Conservation (phyloP, 2,329 filamentous ascomycete species). For the Macrophomina tecta region DNA sequence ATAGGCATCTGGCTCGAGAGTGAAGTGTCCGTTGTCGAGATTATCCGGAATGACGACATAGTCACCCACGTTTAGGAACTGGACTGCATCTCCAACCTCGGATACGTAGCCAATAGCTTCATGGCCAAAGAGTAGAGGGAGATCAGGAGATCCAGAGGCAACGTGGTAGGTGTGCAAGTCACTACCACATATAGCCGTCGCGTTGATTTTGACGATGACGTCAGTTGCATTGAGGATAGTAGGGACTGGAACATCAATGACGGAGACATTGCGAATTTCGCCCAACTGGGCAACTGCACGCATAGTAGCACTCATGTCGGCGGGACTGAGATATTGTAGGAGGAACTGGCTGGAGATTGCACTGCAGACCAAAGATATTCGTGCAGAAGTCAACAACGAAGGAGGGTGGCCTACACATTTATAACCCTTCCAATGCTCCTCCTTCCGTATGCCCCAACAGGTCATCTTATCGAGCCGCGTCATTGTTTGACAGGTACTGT, state of each 20-base stretch:
- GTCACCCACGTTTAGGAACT: conserved; percentile 27
- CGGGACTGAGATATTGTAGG: no score
- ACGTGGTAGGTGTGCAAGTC: conserved; percentile 45
- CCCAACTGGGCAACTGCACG: neutral
- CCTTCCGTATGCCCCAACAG: no score
- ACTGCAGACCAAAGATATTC: no score
- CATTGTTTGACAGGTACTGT: no score
- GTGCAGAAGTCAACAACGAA: no score
- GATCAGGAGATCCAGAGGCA: neutral
- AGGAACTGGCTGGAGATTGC: no score
- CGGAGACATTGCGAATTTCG: conserved; percentile 2
- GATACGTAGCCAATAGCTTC: conserved; percentile 31
- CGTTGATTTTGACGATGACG: conserved; percentile 45
- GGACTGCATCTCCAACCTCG: conserved; percentile 28
- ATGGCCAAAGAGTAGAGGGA: conserved; percentile 16
- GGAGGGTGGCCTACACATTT: no score
- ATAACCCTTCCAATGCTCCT: no score
- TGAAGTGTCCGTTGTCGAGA: conserved; percentile 26
- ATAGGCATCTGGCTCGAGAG: conserved; percentile 5
- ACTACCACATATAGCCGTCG: conserved; percentile 44
- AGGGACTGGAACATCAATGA: conserved; percentile 18
- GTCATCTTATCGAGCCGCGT: no score
- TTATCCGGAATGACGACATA: conserved; percentile 30
- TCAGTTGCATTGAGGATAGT: conserved; percentile 36
- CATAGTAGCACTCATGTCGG: conserved; percentile 31